Conservation (phyloP, 2,329 filamentous ascomycete genomes). For the Diaporthe sp. region DNA sequence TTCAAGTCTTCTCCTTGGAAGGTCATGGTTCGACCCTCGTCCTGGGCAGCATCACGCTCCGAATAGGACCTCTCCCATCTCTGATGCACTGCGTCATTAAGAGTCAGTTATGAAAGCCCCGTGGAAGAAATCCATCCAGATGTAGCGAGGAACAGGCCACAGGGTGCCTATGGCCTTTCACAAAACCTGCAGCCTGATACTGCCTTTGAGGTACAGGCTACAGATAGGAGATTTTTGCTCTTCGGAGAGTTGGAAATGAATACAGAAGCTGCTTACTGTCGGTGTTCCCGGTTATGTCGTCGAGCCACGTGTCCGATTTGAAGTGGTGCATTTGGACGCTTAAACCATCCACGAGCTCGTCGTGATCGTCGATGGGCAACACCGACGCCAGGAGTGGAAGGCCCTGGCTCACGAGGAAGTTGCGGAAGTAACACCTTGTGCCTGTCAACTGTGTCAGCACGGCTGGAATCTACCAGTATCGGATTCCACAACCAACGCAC, state of each 20-base stretch:
- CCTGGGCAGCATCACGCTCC: constrained; percentile 12
- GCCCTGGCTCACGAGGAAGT: constrained; percentile 14
- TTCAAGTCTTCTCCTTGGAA: constrained; percentile 39
- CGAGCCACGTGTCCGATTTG: neutral
- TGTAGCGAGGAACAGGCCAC: no score
- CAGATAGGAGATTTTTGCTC: no score
- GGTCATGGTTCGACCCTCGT: constrained; percentile 23
- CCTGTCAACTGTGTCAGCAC: neutral
- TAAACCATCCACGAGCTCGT: neutral
- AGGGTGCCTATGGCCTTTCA: no score
- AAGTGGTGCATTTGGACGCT: neutral
- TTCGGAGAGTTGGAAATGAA: no score
- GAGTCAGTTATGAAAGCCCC: no score
- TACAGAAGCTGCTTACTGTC: neutral
- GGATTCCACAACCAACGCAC: neutral
- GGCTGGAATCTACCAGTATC: neutral
- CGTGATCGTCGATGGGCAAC: neutral
- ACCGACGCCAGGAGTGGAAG: constrained; percentile 7
- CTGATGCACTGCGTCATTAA: neutral
- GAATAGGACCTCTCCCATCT: constrained; percentile 13
- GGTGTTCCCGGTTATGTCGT: constrained; percentile 11
- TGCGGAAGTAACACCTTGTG: neutral
- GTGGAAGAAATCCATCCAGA: no score
- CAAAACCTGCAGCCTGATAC: no score
- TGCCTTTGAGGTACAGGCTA: no score